phyloP scores from a whole-genome alignment of 257 asterid species.

The Solanum chiquidenum region DNA sequence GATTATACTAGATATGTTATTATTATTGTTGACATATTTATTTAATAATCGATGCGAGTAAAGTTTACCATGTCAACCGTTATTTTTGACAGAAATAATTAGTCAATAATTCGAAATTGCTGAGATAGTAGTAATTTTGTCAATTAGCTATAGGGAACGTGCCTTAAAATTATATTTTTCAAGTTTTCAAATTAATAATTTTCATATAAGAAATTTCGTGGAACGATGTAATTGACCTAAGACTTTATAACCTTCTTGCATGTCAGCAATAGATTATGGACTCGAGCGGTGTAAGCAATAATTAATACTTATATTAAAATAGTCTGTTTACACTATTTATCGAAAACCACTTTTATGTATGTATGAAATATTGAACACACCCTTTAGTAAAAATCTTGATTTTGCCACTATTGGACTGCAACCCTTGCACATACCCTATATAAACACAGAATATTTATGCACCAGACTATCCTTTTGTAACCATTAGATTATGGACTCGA shows the following conservation, averaged over 20 bases:
- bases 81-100: neutral
- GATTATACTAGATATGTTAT: no score
- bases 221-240: neutral
- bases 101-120: neutral
- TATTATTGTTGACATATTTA: neutral
- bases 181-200: neutral
- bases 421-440: neutral
- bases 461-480: neutral
- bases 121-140: neutral
- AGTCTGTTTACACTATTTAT: neutral
- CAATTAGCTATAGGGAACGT: neutral
- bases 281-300: fast-evolving
- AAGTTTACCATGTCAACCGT: neutral
- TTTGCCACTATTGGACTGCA: neutral
- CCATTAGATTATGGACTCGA: neutral
- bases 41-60: neutral
- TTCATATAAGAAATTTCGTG: neutral
- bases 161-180: neutral
- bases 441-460: neutral
- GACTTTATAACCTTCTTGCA: neutral
- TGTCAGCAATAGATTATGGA: neutral
- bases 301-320: neutral
- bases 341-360: no score
- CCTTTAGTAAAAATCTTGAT: no score
- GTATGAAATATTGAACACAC: neutral